Percentiles rank a stretch among this genome's conserved stretches.
Conservation (phyloP, 306 rosid species). For the Cucurbita argyrosperma region DNA sequence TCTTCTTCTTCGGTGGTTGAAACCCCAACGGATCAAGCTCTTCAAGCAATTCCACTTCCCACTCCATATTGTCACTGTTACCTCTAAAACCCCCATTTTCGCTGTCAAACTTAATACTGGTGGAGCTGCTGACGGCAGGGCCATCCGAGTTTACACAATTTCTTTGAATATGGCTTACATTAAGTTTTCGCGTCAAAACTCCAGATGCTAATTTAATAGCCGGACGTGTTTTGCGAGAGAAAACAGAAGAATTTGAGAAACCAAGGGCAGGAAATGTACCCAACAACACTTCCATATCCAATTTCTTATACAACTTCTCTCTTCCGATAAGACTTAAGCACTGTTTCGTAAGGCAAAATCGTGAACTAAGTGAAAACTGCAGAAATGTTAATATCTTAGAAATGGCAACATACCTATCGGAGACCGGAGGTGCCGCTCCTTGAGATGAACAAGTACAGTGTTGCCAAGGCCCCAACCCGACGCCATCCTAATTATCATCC, state of each 20-base stretch:
- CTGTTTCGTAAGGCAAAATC: background rate
- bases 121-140: slow-evolving; percentile 6
- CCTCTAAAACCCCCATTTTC: slow-evolving; percentile 12
- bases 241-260: slow-evolving; percentile 34
- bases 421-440: background rate
- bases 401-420: background rate
- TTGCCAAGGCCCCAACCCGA: background rate
- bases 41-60: slow-evolving; percentile 61
- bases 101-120: slow-evolving; percentile 7
- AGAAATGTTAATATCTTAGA: background rate
- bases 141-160: slow-evolving; percentile 19
- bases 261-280: slow-evolving; percentile 31
- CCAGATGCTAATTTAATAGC: slow-evolving; percentile 8
- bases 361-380: background rate
- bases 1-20: slow-evolving; percentile 47
- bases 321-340: background rate
- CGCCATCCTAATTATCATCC: background rate
- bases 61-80: slow-evolving; percentile 21
- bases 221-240: slow-evolving; percentile 17
- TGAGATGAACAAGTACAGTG: background rate
- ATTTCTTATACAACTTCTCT: background rate
- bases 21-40: slow-evolving; percentile 58
- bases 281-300: slow-evolving; percentile 38
- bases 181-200: slow-evolving; percentile 11
- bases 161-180: slow-evolving; percentile 13